Evolutionary conservation across 2,329 filamentous ascomycete species (phyloP).

Genomic region (Gnomoniopsis smithogilvyi): DNA sequence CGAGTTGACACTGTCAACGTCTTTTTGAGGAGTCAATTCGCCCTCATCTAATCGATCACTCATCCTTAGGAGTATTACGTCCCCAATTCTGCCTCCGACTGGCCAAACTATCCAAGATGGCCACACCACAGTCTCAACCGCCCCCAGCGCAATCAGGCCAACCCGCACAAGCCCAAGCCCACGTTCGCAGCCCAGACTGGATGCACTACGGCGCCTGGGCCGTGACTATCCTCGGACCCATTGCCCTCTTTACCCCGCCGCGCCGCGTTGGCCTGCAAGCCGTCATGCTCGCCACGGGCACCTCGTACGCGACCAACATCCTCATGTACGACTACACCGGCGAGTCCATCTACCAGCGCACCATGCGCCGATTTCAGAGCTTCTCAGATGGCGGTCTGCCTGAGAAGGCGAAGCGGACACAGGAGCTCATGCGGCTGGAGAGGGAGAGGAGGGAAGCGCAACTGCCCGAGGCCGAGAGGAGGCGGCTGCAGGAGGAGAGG

Average conservation of each 20-base stretch:
- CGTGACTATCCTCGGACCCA: constrained; percentile 43
- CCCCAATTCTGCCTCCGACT: background rate
- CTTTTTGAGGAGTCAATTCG: too few relatives aligned
- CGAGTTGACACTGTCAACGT: background rate
- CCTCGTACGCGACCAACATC: constrained; percentile 53
- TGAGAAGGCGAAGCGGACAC: constrained; percentile 49
- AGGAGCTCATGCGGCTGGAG: constrained; percentile 45
- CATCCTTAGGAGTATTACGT: background rate
- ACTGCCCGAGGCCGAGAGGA: constrained; percentile 29
- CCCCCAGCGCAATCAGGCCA: background rate
- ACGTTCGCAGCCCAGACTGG: constrained; percentile 26
- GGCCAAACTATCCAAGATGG: constrained; percentile 1
- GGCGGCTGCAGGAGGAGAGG: constrained; percentile 26
- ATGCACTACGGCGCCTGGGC: constrained; percentile 47
- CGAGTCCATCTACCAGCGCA: constrained; percentile 46
- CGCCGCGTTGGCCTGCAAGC: constrained; percentile 49
- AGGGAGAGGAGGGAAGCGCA: constrained; percentile 34
- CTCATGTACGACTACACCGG: constrained; percentile 56
- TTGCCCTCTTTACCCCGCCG: constrained; percentile 50
- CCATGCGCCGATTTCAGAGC: constrained; percentile 38
- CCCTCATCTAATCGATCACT: too few relatives aligned
- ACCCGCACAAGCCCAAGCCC: background rate
- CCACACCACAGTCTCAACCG: constrained; percentile 11
- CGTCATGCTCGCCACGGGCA: constrained; percentile 45
- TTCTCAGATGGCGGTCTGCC: constrained; percentile 50